These are phyloP conservation scores for Irpex sp. DNA, from an alignment of 1,284 basidiomycete species.

Conservation along the genomic window DNA sequence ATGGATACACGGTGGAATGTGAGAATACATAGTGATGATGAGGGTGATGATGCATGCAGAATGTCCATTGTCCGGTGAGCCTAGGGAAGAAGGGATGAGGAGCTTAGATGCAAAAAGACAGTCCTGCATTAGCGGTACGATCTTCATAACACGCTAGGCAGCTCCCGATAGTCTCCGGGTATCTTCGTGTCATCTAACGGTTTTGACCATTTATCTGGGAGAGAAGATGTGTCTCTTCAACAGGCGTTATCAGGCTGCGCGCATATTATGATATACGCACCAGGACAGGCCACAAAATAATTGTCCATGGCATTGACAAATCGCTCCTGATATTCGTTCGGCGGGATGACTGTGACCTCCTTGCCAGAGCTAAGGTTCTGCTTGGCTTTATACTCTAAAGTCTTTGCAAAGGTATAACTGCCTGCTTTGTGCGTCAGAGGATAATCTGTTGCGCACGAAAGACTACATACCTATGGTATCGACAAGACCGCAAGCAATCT, in stretches of 20 bases:
- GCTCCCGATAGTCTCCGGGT: constrained; percentile 21
- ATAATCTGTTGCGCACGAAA: background rate
- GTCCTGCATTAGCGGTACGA: constrained; percentile 16
- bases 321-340: constrained; percentile 66
- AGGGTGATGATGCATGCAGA: no score
- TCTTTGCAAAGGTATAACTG: constrained; percentile 76
- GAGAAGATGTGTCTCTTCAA: background rate
- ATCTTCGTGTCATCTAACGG: constrained; percentile 28
- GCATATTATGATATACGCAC: constrained; percentile 30
- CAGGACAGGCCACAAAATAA: constrained; percentile 71
- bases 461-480: constrained; percentile 65
- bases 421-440: constrained; percentile 31
- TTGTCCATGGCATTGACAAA: constrained; percentile 64
- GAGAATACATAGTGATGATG: no score
- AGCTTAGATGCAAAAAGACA: background rate
- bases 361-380: constrained; percentile 61
- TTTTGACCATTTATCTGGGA: constrained; percentile 35
- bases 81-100: no score
- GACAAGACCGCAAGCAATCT: constrained; percentile 72
- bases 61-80: no score
- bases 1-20: no score
- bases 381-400: constrained; percentile 75
- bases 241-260: background rate
- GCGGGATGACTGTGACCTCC: constrained; percentile 70
- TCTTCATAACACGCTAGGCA: constrained; percentile 25